Conservation (phyloP, 1,139 yeast species). For the Yamadazyma membranifaciens region DNA sequence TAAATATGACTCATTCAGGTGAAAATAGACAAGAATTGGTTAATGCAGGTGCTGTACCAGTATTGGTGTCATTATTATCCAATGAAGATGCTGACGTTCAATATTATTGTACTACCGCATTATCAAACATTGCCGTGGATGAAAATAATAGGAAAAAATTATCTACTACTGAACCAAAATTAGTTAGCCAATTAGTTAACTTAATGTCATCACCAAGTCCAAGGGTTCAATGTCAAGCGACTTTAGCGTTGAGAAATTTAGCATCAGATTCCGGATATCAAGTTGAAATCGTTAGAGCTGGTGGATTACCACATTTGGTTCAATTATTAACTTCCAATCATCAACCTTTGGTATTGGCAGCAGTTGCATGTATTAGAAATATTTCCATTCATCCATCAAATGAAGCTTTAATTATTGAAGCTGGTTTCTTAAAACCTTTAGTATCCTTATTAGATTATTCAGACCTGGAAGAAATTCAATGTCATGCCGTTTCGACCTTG, state of each 20-base stretch:
- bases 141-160: slow-evolving; percentile 84
- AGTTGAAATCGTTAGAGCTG: slow-evolving; percentile 91
- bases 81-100: slow-evolving; percentile 95
- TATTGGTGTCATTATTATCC: slow-evolving; percentile 81
- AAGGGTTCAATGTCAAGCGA: slow-evolving; percentile 97
- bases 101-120: slow-evolving; percentile 96
- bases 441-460: slow-evolving; percentile 80
- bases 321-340: slow-evolving; percentile 85
- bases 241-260: slow-evolving; percentile 88
- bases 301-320: slow-evolving; percentile 90
- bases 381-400: slow-evolving; percentile 95
- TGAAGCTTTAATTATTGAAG: slow-evolving; percentile 92
- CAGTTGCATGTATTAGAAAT: slow-evolving; percentile 97
- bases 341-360: slow-evolving; percentile 89
- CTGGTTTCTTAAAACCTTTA: slow-evolving; percentile 89
- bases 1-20: slow-evolving; percentile 96
- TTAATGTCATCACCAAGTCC: slow-evolving; percentile 93
- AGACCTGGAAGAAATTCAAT: slow-evolving; percentile 93
- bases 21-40: slow-evolving; percentile 96
- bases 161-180: slow-evolving; percentile 90
- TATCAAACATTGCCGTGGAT: slow-evolving; percentile 96
- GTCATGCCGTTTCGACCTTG: slow-evolving; percentile 94
- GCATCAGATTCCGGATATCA: slow-evolving; percentile 95
- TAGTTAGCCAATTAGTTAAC: slow-evolving; percentile 82
- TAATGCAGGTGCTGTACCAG: slow-evolving; percentile 98